Conservation (phyloP, 768 basidiomycete genomes). For the Steccherinum ochraceum region DNA sequence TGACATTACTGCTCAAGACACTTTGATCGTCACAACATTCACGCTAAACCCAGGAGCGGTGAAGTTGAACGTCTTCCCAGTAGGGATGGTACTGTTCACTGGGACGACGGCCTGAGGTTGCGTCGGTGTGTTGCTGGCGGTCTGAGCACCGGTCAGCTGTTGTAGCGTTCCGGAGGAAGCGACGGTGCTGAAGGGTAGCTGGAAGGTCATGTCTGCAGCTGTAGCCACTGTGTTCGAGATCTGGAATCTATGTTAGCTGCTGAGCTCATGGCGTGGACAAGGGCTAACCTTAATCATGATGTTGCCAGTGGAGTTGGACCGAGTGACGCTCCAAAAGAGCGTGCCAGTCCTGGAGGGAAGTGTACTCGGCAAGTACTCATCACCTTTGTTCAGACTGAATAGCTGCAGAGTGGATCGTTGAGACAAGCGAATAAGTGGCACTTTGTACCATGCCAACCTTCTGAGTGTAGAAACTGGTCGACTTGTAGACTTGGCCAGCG, state of each 20-base stretch:
- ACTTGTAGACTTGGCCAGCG: slow-evolving; percentile 47
- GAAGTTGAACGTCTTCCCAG: slow-evolving; percentile 49
- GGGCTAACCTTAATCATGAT: slow-evolving; percentile 54
- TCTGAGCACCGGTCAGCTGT: slow-evolving; percentile 42
- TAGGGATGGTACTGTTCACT: slow-evolving; percentile 34
- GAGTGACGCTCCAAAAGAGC: slow-evolving; percentile 56
- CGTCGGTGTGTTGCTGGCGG: slow-evolving; percentile 49
- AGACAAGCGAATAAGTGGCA: neutral
- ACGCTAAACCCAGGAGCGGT: slow-evolving; percentile 44
- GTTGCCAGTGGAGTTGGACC: slow-evolving; percentile 24
- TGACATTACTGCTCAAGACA: slow-evolving; percentile 8
- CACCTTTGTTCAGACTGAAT: slow-evolving; percentile 57
- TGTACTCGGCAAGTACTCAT: slow-evolving; percentile 58
- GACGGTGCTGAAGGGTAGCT: slow-evolving; percentile 47
- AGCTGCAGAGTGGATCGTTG: slow-evolving; percentile 36
- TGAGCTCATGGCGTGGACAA: neutral
- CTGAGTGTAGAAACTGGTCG: slow-evolving; percentile 58
- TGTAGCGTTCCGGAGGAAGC: slow-evolving; percentile 37
- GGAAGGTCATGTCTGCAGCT: slow-evolving; percentile 40
- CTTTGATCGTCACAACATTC: slow-evolving; percentile 27
- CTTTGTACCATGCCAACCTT: slow-evolving; percentile 30
- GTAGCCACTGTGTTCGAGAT: slow-evolving; percentile 44
- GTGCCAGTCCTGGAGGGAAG: slow-evolving; percentile 42
- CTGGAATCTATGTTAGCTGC: slow-evolving; percentile 24
- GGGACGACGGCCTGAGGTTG: slow-evolving; percentile 45